A percentile compares a stretch with the other conserved stretches of the same genome.
phyloP scores from a whole-genome alignment of 495 filamentous ascomycete species.

The Tricharina praecox region DNA sequence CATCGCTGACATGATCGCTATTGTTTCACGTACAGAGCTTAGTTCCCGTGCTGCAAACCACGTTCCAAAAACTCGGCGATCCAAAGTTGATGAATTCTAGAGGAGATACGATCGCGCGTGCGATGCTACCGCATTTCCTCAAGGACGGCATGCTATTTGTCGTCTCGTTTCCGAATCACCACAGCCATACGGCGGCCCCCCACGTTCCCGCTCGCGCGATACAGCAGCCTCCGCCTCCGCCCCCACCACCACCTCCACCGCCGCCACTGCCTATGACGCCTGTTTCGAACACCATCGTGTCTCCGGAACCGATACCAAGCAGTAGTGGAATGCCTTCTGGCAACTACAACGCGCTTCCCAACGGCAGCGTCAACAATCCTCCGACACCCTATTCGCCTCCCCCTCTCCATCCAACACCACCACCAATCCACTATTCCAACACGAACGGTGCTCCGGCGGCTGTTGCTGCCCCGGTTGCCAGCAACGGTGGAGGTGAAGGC shows the following conservation, averaged over 20 bases:
- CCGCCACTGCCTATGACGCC: too few relatives aligned
- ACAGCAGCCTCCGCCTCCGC: not conserved
- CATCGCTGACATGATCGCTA: too few relatives aligned
- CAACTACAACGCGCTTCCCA: not conserved
- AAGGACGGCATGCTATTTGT: conserved; percentile 21
- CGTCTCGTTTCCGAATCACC: conserved; percentile 19
- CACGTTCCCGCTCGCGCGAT: not conserved
- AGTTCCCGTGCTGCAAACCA: conserved; percentile 17
- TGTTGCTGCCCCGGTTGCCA: conserved; percentile 11
- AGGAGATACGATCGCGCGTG: conserved; percentile 23
- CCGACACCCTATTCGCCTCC: conserved; percentile 23
- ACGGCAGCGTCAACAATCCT: conserved; percentile 9
- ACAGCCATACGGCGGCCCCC: not conserved
- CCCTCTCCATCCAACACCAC: conserved; percentile 4
- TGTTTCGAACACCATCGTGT: not conserved
- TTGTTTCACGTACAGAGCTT: too few relatives aligned
- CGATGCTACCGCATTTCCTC: conserved; percentile 21
- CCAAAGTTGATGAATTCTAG: conserved; percentile 24
- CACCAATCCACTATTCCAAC: conserved; percentile 3
- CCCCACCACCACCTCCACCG: too few relatives aligned
- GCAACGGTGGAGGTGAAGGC: too few relatives aligned
- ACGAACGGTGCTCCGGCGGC: conserved; percentile 13
- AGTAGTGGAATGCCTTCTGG: not conserved
- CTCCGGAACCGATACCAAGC: not conserved
- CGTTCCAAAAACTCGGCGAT: conserved; percentile 15